Base-by-base conservation (phyloP, 2,329 filamentous ascomycete species). In the Ceratocystis variospora region DNA sequence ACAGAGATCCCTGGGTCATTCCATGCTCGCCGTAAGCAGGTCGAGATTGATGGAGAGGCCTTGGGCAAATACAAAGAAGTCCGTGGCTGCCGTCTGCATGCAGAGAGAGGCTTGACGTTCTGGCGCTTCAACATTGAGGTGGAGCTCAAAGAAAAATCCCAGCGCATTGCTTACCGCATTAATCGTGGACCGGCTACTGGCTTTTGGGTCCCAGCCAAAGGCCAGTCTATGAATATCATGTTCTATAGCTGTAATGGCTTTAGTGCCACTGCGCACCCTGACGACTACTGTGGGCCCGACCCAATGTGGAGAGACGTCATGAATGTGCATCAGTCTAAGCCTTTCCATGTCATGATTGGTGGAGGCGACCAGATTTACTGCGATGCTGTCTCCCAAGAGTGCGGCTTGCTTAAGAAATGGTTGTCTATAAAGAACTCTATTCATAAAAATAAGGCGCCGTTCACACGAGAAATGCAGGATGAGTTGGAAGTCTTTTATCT, bases 181-280 rank as follows among this genome's bases (percentile, higher is more conserved):
- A 99, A 99, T 73, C 83, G 87, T 61, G 93, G 94, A 0, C 92
- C 93, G 5, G 85, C 90, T 1, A 86, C 89, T 64, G 90, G 88
- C 1, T 99, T 99, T 74, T 99, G 94, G 93, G 90, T 99, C 0
- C 94, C 95, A 4, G 88, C 87, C 41, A 83, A 81, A 62, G 87
- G 85, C 17, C 82, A 96, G 74, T 84, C 88, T 1, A 99, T 99
- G 94, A 96, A 97, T 77, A 89, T 96, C 74, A 96, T 97, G 91
- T 99, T 96, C 77, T 84, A 97, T 77, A 96, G 89, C 74, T 96
- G 94, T 78, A 99, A 99, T 74, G 94, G 95, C 1, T 99, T 99
- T 78, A 93, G 90, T 71, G 75, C 87, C 63, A 87, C 83, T 66
- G 88, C 89, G 28, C 86, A 96, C 69, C 78, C 90, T 0, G 82